A percentile compares a stretch with the other conserved stretches of the same genome.
Evolutionary conservation across 1,139 yeast species (phyloP).

Genomic region (Suhomyces kunorum): DNA sequence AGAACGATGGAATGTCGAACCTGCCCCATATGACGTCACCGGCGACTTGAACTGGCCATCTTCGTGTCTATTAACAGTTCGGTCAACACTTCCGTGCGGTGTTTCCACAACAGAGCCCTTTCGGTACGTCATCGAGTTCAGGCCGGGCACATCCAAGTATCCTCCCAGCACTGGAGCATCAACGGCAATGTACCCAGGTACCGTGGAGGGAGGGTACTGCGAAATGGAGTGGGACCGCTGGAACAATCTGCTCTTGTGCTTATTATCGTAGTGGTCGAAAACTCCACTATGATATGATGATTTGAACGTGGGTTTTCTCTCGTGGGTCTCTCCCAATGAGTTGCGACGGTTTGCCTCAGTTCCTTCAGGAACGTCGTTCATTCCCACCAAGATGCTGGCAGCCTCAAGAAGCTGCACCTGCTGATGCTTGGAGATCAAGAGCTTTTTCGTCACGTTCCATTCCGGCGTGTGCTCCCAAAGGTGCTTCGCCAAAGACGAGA

Average conservation of each 20-base stretch:
- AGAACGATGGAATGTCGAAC: conserved; percentile 5
- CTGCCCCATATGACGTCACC: conserved; percentile 9
- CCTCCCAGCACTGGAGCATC: conserved; percentile 21
- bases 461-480: conserved; percentile 85
- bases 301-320: conserved; percentile 8
- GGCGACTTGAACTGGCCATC: conserved; percentile 13
- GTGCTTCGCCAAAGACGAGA: conserved; percentile 76
- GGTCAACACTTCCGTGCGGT: neutral
- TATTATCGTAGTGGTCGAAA: conserved; percentile 7
- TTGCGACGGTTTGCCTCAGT: conserved; percentile 18
- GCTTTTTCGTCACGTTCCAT: conserved; percentile 82
- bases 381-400: conserved; percentile 79
- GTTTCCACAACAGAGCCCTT: conserved; percentile 12
- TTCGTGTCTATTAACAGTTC: conserved; percentile 5
- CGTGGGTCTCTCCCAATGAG: conserved; percentile 13
- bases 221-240: conserved; percentile 16
- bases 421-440: conserved; percentile 83
- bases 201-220: conserved; percentile 17
- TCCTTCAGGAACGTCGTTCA: conserved; percentile 52
- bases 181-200: conserved; percentile 12
- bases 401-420: conserved; percentile 88
- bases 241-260: conserved; percentile 6
- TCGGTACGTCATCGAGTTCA: conserved; percentile 2
- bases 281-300: conserved; percentile 3
- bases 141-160: conserved; percentile 21